phyloP scores from a whole-genome alignment of 1,284 basidiomycete species.

The Ceratorhiza oryzae-sativae region DNA sequence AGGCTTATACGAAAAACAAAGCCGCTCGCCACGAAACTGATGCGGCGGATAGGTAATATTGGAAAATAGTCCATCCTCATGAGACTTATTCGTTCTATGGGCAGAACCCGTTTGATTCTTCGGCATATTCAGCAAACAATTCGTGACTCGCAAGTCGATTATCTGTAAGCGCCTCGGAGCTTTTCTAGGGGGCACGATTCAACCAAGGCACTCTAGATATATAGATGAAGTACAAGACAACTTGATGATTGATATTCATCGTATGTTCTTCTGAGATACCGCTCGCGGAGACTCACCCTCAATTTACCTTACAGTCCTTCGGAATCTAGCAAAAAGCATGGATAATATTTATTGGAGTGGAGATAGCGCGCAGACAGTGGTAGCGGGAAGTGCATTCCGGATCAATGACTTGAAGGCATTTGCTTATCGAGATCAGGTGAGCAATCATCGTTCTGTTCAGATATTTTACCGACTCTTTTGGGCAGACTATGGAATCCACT shows the following conservation, averaged over 20 bases:
- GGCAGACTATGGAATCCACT: no score
- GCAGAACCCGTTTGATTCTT: slow-evolving; percentile 5
- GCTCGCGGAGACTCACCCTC: neutral
- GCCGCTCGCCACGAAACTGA: slow-evolving; percentile 1
- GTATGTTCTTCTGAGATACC: neutral
- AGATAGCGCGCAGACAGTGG: slow-evolving; percentile 42
- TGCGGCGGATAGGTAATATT: slow-evolving; percentile 29
- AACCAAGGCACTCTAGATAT: neutral
- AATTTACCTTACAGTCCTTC: neutral
- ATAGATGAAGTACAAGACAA: slow-evolving; percentile 42
- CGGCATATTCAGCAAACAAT: neutral
- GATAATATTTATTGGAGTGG: slow-evolving; percentile 32
- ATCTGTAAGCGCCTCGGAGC: neutral
- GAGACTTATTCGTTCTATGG: neutral
- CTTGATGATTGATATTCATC: slow-evolving; percentile 38
- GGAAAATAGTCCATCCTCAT: neutral
- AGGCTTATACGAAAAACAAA: slow-evolving; percentile 29
- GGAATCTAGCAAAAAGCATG: neutral
- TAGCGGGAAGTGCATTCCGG: slow-evolving; percentile 39
- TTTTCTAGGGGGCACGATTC: neutral
- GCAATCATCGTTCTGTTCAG: neutral
- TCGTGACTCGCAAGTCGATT: slow-evolving; percentile 17
- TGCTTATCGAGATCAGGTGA: slow-evolving; percentile 39
- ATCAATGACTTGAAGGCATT: slow-evolving; percentile 42
- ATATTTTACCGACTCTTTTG: neutral